Percentiles rank a stretch among this genome's conserved stretches.
phyloP scores from a whole-genome alignment of 176 grass and related monocot genomes.

The Zea mays region DNA sequence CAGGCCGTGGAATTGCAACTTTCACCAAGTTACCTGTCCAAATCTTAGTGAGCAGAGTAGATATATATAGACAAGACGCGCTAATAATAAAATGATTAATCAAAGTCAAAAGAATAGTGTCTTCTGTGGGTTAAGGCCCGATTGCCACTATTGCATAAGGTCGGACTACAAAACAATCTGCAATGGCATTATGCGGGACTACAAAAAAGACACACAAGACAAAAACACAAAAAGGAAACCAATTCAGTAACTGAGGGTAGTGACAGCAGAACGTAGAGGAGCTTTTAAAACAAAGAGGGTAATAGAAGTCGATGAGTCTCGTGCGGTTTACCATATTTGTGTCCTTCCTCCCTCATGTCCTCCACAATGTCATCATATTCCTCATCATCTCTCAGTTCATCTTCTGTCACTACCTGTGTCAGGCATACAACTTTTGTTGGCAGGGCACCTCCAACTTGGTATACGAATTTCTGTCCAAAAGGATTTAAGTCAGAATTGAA shows the following conservation, averaged over 20 bases:
- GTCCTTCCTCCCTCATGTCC: slow-evolving; percentile 91
- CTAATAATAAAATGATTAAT: slow-evolving; percentile 22
- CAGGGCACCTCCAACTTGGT: slow-evolving; percentile 73
- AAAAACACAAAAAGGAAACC: slow-evolving; percentile 54
- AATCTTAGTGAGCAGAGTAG: slow-evolving; percentile 41
- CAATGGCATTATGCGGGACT: slow-evolving; percentile 54
- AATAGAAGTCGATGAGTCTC: background rate
- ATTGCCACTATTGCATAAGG: slow-evolving; percentile 67
- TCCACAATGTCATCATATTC: slow-evolving; percentile 91
- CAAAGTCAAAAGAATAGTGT: slow-evolving; percentile 41
- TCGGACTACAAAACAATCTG: slow-evolving; percentile 65
- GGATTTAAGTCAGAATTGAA: slow-evolving; percentile 21
- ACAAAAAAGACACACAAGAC: slow-evolving; percentile 65
- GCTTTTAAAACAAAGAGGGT: background rate
- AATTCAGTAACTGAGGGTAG: slow-evolving; percentile 50
- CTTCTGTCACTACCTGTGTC: slow-evolving; percentile 67
- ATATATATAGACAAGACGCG: slow-evolving; percentile 8
- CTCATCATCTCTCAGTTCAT: slow-evolving; percentile 86
- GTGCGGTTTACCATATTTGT: slow-evolving; percentile 69
- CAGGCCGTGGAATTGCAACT: slow-evolving; percentile 78
- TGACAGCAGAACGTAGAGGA: background rate
- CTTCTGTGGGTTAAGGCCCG: slow-evolving; percentile 57
- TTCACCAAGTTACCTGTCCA: slow-evolving; percentile 86
- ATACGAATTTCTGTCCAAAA: slow-evolving; percentile 68
- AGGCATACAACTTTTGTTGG: slow-evolving; percentile 83